Evolutionary conservation across 345 rosid genomes (phyloP).

Genomic region (Citrus hindsii): DNA sequence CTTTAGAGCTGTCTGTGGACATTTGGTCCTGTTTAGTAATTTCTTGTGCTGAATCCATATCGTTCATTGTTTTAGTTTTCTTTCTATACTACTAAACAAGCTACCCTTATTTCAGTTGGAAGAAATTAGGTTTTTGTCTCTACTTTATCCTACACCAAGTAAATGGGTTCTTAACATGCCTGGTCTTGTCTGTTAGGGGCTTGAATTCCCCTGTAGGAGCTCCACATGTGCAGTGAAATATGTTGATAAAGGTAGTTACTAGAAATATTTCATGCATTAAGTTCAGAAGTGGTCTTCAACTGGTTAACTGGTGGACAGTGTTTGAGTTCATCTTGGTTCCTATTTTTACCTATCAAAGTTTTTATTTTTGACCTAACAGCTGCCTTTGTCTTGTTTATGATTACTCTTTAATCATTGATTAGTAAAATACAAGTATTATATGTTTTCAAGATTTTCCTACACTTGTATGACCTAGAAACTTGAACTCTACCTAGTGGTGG

Average conservation of each 20-base stretch:
- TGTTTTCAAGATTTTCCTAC: background rate
- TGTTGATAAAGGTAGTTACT: background rate
- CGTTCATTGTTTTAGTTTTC: background rate
- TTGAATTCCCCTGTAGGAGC: background rate
- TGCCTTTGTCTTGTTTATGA: background rate
- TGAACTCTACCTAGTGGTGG: background rate
- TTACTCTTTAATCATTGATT: background rate
- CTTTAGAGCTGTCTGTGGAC: background rate
- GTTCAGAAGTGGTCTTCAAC: background rate
- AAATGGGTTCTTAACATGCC: background rate
- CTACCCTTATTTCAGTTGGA: background rate
- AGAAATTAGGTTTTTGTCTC: background rate
- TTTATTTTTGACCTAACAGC: background rate
- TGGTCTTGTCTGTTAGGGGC: background rate
- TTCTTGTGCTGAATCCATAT: background rate
- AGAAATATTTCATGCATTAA: background rate
- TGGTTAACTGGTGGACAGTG: background rate
- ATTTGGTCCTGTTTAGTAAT: background rate
- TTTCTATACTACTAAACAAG: background rate
- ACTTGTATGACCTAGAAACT: background rate
- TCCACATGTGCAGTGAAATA: background rate
- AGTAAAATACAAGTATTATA: background rate
- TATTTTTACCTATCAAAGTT: background rate
- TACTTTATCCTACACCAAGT: background rate
- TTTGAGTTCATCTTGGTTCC: background rate